Evolutionary conservation across 2,329 filamentous ascomycete species (phyloP), one percentile per base, ranked within the genome.

Genomic region (Aspergillus sp.): DNA sequence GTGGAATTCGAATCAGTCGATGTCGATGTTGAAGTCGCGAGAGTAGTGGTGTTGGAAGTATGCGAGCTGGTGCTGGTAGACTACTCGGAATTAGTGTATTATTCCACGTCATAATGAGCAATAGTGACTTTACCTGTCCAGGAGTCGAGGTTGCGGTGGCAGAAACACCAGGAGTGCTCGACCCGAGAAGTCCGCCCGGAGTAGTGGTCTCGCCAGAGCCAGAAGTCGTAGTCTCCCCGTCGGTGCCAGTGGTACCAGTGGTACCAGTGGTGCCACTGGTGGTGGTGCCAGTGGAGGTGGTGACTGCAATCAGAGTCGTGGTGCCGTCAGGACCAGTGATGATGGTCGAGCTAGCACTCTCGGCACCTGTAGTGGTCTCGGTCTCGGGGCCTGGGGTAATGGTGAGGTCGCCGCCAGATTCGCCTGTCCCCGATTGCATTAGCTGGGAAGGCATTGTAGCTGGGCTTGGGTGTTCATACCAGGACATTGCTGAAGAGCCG

Each of bases 401-500:
- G 25, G 59, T 51, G 15, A 47, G 25, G 23, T 47, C 53, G 46
- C 41, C 22, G 53, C 53, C 53, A 4, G 53, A 55, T 3, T 17
- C 6, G 43, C 43, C 41, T 55, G 25, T 22, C 19, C 7, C n/a
- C 15, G 19, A 7, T 5, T 13, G 11, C 9, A 23, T 50, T 30
- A 50, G 48, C 25, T 31, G 9, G 48, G 17, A n/a, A 5, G 17
- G 15, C 13, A 58, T 46, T 59, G 64, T 46, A 47, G 43, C 23
- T 9, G 30, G n/a, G 13, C 52, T 53, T n/a, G 54, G 4, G 41
- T 23, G 4, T 22, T 68, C 69, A 57, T 70, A 70, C 63, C 66
- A 61, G 73, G 71, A 67, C 79, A 81, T 60, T 76, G 71, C 25
- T 63, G 61, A n/a, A 73, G 62, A 46, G 76, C 79, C 52, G 71